Percentiles rank a stretch among this genome's conserved stretches.
Conservation (phyloP, 1,284 basidiomycete genomes). For the Xanthoconium separans region DNA sequence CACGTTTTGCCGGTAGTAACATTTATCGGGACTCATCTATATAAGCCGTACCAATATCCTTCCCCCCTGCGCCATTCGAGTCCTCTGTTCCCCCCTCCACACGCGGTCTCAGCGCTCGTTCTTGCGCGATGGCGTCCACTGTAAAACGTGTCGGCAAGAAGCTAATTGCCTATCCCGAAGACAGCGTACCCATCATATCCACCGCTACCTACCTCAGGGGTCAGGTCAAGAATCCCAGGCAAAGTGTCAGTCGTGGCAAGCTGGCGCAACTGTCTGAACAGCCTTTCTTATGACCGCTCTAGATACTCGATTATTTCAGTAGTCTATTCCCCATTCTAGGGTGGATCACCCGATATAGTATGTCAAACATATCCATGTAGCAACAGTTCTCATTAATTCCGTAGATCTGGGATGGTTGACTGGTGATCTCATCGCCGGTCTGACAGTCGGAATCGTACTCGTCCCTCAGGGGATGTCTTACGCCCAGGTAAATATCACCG, state of each 20-base stretch:
- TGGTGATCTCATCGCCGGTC: constrained; percentile 86
- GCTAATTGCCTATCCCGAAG: constrained; percentile 60
- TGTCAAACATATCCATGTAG: constrained; percentile 23
- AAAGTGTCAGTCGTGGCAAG: constrained; percentile 40
- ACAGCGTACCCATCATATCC: constrained; percentile 55
- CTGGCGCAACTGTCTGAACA: background rate
- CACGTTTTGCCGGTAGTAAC: background rate
- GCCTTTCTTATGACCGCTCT: constrained; percentile 4
- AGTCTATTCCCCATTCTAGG: constrained; percentile 80
- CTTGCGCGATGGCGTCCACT: constrained; percentile 39
- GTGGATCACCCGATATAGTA: constrained; percentile 86
- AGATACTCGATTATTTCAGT: constrained; percentile 62
- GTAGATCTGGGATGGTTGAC: constrained; percentile 70
- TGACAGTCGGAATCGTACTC: constrained; percentile 90
- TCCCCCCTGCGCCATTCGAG: background rate
- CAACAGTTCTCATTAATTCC: background rate
- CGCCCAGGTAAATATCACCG: constrained; percentile 50
- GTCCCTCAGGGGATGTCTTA: constrained; percentile 90
- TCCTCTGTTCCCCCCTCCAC: background rate
- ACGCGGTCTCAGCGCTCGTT: background rate
- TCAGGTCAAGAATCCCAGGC: constrained; percentile 43
- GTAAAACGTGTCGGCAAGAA: constrained; percentile 57
- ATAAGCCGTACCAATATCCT: background rate
- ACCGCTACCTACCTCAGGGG: constrained; percentile 51
- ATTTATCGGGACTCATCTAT: background rate